Evolutionary conservation across 345 rosid genomes (phyloP).

Genomic region (Aegle marmelos): DNA sequence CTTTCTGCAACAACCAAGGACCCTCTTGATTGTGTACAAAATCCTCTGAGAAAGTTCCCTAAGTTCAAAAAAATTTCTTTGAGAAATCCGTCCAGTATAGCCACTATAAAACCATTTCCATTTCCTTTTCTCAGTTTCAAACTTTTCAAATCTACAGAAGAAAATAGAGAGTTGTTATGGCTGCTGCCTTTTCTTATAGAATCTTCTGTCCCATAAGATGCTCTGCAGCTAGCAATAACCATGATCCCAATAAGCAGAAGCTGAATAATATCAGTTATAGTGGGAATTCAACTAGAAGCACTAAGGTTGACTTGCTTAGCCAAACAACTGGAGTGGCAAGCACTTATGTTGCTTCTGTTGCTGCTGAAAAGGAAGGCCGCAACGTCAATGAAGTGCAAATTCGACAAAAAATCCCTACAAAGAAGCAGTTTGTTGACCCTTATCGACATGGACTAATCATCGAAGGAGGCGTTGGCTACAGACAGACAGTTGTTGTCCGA

Average conservation of each 20-base stretch:
- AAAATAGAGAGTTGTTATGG: constrained; percentile 7
- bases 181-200: constrained; percentile 15
- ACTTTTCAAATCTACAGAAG: constrained; percentile 3
- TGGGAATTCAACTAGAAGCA: constrained; percentile 16
- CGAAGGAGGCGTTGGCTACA: constrained; percentile 52
- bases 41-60: constrained; percentile 6
- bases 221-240: constrained; percentile 13
- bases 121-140: constrained; percentile 30
- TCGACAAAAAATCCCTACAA: constrained; percentile 55
- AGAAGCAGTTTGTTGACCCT: constrained; percentile 55
- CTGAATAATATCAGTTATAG: constrained; percentile 26
- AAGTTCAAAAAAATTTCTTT: constrained; percentile 1
- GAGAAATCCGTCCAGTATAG: constrained; percentile 5
- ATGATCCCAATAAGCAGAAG: constrained; percentile 26
- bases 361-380: constrained; percentile 22
- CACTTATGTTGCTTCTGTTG: constrained; percentile 14
- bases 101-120: constrained; percentile 25
- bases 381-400: constrained; percentile 23
- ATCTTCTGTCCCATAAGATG: constrained; percentile 22
- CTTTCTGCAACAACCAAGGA: not conserved
- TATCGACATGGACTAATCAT: constrained; percentile 58
- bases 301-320: constrained; percentile 15
- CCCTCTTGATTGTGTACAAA: constrained; percentile 17
- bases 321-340: constrained; percentile 26
- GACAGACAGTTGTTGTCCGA: constrained; percentile 57